phyloP scores from a whole-genome alignment of 1,139 yeast species.

The Saccharomyces uvarum region DNA sequence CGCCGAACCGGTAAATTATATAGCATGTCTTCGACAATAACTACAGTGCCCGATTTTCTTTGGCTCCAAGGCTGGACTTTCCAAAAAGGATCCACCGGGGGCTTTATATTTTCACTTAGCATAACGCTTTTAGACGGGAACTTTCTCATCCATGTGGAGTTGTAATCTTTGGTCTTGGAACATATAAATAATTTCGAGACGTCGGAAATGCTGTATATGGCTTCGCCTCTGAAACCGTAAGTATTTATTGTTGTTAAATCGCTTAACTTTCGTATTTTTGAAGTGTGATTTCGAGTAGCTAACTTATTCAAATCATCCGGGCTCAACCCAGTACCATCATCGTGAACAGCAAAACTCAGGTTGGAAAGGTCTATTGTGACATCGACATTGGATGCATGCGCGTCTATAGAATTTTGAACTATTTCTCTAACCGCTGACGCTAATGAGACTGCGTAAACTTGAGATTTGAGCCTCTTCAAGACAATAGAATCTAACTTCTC shows the following conservation, averaged over 20 bases:
- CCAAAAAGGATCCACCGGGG: slow-evolving; percentile 4
- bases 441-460: slow-evolving; percentile 23
- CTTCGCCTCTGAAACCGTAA: slow-evolving; percentile 42
- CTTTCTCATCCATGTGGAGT: slow-evolving; percentile 22
- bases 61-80: background rate
- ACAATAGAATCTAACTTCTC: slow-evolving; percentile 16
- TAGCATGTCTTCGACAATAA: slow-evolving; percentile 45
- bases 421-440: slow-evolving; percentile 38
- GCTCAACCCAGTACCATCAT: slow-evolving; percentile 48
- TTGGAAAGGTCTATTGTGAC: slow-evolving; percentile 37
- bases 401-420: slow-evolving; percentile 48
- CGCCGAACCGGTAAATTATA: slow-evolving; percentile 53
- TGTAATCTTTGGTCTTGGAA: slow-evolving; percentile 32
- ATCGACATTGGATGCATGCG: slow-evolving; percentile 39
- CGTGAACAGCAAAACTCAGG: slow-evolving; percentile 40
- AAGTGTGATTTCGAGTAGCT: slow-evolving; percentile 39
- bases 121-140: slow-evolving; percentile 11
- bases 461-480: slow-evolving; percentile 23
- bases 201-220: slow-evolving; percentile 37
- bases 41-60: slow-evolving; percentile 42
- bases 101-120: slow-evolving; percentile 5
- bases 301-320: slow-evolving; percentile 44
- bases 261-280: slow-evolving; percentile 35
- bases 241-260: slow-evolving; percentile 28
- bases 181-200: slow-evolving; percentile 35